A percentile compares a stretch with the other conserved stretches of the same genome.
Conservation (phyloP, 164 flowering plant genomes). For the Umbellularia californica region DNA sequence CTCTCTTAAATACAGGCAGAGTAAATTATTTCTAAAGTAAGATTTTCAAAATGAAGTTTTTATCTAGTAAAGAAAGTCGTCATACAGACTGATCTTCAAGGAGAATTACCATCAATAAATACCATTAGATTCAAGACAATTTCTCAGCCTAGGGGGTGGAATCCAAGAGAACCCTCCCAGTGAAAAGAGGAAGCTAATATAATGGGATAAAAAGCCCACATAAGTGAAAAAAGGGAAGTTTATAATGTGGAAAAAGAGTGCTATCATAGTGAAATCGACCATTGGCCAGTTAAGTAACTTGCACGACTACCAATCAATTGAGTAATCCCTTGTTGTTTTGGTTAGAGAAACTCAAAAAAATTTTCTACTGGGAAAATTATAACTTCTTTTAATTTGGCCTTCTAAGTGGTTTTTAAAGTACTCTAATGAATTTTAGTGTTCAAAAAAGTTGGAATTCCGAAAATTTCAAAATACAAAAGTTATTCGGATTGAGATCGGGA, state of each 20-base stretch:
- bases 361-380: no score
- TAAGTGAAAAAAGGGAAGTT: no score
- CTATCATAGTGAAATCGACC: background rate
- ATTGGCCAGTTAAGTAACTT: background rate
- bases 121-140: background rate
- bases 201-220: background rate
- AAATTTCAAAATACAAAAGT: no score
- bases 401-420: no score
- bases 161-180: no score
- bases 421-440: no score
- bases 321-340: no score
- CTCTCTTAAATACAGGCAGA: background rate
- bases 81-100: background rate
- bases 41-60: background rate
- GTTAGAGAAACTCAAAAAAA: no score
- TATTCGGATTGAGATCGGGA: no score
- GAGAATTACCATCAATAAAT: background rate
- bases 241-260: background rate
- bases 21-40: background rate
- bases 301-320: background rate
- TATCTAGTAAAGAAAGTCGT: background rate
- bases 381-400: no score
- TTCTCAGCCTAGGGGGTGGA: no score
- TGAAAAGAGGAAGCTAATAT: background rate
- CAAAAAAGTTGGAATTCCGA: accelerated